These are phyloP conservation scores for Ganoderma leucocontextum DNA, from an alignment of 1,284 basidiomycete species.

Conservation along the genomic window DNA sequence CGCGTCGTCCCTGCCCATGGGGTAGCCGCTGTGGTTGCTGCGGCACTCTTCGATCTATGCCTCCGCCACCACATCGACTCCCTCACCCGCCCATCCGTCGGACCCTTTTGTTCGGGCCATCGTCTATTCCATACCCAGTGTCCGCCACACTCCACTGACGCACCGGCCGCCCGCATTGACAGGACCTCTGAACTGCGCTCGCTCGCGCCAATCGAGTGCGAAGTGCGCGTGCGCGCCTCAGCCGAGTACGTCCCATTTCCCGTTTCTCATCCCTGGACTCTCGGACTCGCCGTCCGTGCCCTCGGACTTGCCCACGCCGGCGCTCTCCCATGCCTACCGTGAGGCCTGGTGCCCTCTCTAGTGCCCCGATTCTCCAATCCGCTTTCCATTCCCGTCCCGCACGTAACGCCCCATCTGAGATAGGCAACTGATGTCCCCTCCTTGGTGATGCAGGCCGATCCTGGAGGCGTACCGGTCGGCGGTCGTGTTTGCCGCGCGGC, in stretches of 20 bases:
- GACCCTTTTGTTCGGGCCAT: not conserved
- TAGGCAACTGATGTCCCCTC: constrained; percentile 7
- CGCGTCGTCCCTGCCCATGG: constrained; percentile 22
- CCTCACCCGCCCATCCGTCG: not conserved
- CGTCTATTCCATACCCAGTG: constrained; percentile 1
- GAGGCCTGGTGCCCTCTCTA: no score
- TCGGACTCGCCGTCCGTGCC: constrained; percentile 6
- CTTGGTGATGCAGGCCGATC: constrained; percentile 72
- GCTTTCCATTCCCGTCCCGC: not conserved
- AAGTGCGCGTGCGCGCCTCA: constrained; percentile 76
- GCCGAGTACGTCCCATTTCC: constrained; percentile 65
- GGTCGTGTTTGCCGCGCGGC: constrained; percentile 60
- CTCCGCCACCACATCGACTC: constrained; percentile 8
- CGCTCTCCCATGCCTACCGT: not conserved
- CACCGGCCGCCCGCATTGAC: constrained; percentile 16
- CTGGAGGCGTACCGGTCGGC: constrained; percentile 79
- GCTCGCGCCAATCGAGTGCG: constrained; percentile 81
- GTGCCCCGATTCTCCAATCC: not conserved
- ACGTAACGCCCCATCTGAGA: not conserved
- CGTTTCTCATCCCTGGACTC: not conserved
- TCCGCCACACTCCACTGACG: constrained; percentile 13
- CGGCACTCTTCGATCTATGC: constrained; percentile 8
- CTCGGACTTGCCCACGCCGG: constrained; percentile 1
- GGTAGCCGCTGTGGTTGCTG: constrained; percentile 3
- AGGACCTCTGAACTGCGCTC: constrained; percentile 76